Evolutionary conservation across 2,329 filamentous ascomycete species (phyloP), one percentile per base, ranked within the genome.

Genomic region (Thelonectria olida): DNA sequence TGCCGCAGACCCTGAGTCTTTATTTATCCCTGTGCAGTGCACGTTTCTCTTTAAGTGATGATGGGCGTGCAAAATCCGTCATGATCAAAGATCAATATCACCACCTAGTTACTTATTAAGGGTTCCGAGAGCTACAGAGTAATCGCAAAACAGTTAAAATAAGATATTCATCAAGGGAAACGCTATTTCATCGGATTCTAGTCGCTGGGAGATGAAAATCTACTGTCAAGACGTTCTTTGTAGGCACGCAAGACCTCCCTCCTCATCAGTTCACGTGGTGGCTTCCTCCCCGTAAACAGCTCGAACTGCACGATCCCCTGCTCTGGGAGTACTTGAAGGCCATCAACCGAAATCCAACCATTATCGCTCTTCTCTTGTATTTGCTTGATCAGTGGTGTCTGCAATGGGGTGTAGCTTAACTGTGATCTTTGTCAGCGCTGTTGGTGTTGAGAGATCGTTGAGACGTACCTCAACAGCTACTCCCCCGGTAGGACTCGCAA

Each of bases 231-330:
- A 2, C 48, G 39, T 17, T 41, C 36, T 10, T 55, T 38, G 25
- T 60, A 62, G 3, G 54, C 54, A 6, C 23, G 51, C 2, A 62
- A 15, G 10, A 63, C 47, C 47, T 54, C 51, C 17, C 52, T 48
- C 36, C 58, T 39, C 86, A 89, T 89, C 20, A 86, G 70, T 39
- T 80, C 76, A 13, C 84, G 78, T 8, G 86, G 87, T 17, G 86
- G 85, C 65, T 84, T 80, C 42, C 86, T 80, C 4, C 85, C 85
- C 1, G 86, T 88, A 71, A 88, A 87, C 7, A 88, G 74, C 72
- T 89, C 87, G 67, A 88, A 89, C 65, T 88, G 86, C 3, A 85
- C 85, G 73, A 85, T 85, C 1, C 84, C 86, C 69, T 88, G 85
- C 71, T 89, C 87, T 1, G 84, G 84, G 9, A 89, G 76, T 54